A percentile compares a stretch with the other conserved stretches of the same genome.
These are phyloP conservation scores for Ogataea nonfermentans DNA, from an alignment of 805 yeast genomes.

Conservation along the genomic window DNA sequence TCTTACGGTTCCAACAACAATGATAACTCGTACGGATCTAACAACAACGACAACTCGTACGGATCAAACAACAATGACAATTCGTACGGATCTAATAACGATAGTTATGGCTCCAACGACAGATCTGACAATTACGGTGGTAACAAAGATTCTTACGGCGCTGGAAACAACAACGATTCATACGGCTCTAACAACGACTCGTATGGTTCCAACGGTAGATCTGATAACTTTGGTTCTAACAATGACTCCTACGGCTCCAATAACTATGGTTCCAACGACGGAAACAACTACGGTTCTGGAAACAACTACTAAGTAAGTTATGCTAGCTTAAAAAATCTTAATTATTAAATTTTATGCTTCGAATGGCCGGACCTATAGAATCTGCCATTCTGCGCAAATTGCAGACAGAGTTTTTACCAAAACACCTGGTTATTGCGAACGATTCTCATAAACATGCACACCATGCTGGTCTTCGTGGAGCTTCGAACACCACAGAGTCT, in stretches of 20 bases:
- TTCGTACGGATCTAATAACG: conserved; percentile 9
- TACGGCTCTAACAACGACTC: neutral
- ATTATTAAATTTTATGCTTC: conserved; percentile 5
- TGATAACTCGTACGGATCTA: conserved; percentile 32
- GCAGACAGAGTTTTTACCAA: conserved; percentile 39
- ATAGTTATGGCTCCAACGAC: conserved; percentile 1
- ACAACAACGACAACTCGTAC: conserved; percentile 13
- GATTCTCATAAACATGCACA: conserved; percentile 89
- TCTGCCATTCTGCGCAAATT: conserved; percentile 54
- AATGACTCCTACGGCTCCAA: conserved; percentile 30
- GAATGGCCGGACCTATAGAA: conserved; percentile 20
- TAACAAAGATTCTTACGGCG: conserved; percentile 28
- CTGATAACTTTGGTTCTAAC: conserved; percentile 29
- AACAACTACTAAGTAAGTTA: conserved; percentile 6
- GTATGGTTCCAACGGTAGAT: too few relatives aligned
- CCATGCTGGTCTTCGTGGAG: conserved; percentile 78
- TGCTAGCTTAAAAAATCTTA: conserved; percentile 1
- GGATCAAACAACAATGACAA: conserved; percentile 12
- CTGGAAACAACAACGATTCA: neutral
- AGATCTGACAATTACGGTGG: conserved; percentile 19
- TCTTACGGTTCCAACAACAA: conserved; percentile 26
- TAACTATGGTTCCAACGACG: conserved; percentile 27
- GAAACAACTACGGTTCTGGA: conserved; percentile 19
- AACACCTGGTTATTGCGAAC: conserved; percentile 55
- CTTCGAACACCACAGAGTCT: conserved; percentile 69